Evolutionary conservation across 202 grass and related monocot species (phyloP), one percentile per base, ranked within the genome.

Genomic region (Musa balbisiana): DNA sequence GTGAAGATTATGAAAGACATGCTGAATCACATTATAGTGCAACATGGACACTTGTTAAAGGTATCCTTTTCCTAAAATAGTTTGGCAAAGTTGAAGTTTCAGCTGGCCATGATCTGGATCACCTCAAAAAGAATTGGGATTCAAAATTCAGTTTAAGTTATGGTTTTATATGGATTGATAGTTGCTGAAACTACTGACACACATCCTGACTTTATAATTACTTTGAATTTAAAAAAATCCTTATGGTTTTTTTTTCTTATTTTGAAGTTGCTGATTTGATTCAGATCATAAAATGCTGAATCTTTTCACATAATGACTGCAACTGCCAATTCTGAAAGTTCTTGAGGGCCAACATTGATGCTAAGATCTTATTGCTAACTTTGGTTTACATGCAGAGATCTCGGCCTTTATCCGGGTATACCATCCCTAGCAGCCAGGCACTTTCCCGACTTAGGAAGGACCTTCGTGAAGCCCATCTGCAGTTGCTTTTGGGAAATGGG

Each of bases 21-120:
- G 72, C 71, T 85, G 82, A 83, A 85, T 80, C 87, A 89, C 64
- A 78, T 85, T 51, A 80, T 77, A 20, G 75, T 83, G 71, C 80
- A 89, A 64, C 83, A 89, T 69, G 76, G 87, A 10, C 82, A 80
- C 54, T 73, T 89, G 49, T 78, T 89, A 49, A 89, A 65, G 81
- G 73, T 89, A 89, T 85, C 86, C 79, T 89, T 85, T 63, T 74
- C 2, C 51, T 15, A 43, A 43, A 43, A 6, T 43, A 43, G 33
- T 54, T 25, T 29, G 24, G 8, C 27, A 64, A n/a, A 23, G 11
- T 64, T 16, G 3, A 24, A 33, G 24, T 26, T 13, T 13, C 12
- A 43, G 13, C 13, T 68, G 25, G 33, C 65, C 14, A 5, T 15
- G 16, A 29, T 12, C 24, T 10, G 65, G 65, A 43, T 67, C 56